phyloP scores from a whole-genome alignment of 495 filamentous ascomycete species.

The Podospora anserina region DNA sequence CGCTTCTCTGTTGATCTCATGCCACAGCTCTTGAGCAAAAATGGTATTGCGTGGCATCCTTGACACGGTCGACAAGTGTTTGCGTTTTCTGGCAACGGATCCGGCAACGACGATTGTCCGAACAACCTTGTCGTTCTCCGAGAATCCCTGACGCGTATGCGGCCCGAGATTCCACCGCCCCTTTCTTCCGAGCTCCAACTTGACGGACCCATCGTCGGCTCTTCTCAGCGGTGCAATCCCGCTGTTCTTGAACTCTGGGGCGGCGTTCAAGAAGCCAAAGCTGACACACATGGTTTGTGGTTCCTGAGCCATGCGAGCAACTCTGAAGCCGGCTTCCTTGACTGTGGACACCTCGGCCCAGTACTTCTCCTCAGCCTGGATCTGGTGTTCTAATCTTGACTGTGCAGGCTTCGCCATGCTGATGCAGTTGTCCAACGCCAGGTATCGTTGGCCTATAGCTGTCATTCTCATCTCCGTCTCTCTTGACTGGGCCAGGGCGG shows the following conservation, averaged over 20 bases:
- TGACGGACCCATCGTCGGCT: slow-evolving; percentile 67
- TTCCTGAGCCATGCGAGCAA: slow-evolving; percentile 70
- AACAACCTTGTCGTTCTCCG: slow-evolving; percentile 42
- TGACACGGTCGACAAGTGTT: slow-evolving; percentile 61
- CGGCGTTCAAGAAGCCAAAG: slow-evolving; percentile 84
- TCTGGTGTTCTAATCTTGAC: slow-evolving; percentile 67
- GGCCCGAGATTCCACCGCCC: slow-evolving; percentile 52
- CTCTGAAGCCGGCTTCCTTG: slow-evolving; percentile 77
- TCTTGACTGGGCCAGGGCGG: slow-evolving; percentile 51
- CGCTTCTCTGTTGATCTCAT: slow-evolving; percentile 81
- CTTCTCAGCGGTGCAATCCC: slow-evolving; percentile 75
- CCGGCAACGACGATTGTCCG: slow-evolving; percentile 52
- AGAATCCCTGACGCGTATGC: slow-evolving; percentile 60
- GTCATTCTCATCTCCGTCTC: slow-evolving; percentile 56
- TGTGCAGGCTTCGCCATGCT: slow-evolving; percentile 72
- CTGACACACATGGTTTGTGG: slow-evolving; percentile 73
- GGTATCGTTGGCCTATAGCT: slow-evolving; percentile 74
- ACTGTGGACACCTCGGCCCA: slow-evolving; percentile 83
- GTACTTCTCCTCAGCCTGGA: slow-evolving; percentile 74
- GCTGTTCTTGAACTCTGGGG: slow-evolving; percentile 68
- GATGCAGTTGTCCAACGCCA: slow-evolving; percentile 69
- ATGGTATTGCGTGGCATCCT: slow-evolving; percentile 83
- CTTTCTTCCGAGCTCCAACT: slow-evolving; percentile 65
- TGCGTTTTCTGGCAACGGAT: slow-evolving; percentile 37
- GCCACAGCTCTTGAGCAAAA: slow-evolving; percentile 90